Base-by-base conservation (phyloP, 1,284 basidiomycete species). In the Phellinidium pouzarii region DNA sequence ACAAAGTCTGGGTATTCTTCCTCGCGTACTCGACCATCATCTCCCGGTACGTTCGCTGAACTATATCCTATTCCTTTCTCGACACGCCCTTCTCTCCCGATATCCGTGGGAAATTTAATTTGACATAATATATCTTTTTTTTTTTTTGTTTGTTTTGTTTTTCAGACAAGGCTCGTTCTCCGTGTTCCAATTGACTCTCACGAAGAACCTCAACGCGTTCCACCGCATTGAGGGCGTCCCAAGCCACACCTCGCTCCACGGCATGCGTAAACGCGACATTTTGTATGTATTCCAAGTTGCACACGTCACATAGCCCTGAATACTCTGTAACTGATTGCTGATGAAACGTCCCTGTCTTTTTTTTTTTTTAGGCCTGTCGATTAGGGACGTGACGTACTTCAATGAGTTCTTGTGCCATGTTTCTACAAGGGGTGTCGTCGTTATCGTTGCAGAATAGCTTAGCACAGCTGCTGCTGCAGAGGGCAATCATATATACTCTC, bases 171-270 rank as follows among this genome's bases (percentile, higher is more conserved):
- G 94, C 31, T 76, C 84, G 22, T 82, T 86, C 7, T 90, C 91
- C 0, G 86, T 95, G 42, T 96, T 94, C 87, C 94, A 97, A 73
- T 84, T 99, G 64, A 96, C 93, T 2, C 72, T 94, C 59, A 93
- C 97, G 77, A 97, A 99, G 76, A 97, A 97, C 77, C 70, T 98
- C 60, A 98, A 98, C 66, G 93, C 87, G 2, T 94, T 85, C 75
- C 91, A 92, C 67, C 87, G 94, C 51, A 82, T 93, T 59, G 79
- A 86, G 48, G 88, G 88, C 37, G 77, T 92, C 31, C 72, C 77
- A 23, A 90, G 80, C 61, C 91, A 94, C 67, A 73, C 73, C 25
- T 84, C 82, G 6, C 84, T 89, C 59, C 84, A 85, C 23, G 54
- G 50, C 44, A 44, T 44, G 29, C 44, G 27, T 23, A 48, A 48